Percentiles rank a stretch among this genome's conserved stretches.
These are phyloP conservation scores for Tuber aestivum DNA, from an alignment of 495 filamentous ascomycete genomes.

Conservation along the genomic window DNA sequence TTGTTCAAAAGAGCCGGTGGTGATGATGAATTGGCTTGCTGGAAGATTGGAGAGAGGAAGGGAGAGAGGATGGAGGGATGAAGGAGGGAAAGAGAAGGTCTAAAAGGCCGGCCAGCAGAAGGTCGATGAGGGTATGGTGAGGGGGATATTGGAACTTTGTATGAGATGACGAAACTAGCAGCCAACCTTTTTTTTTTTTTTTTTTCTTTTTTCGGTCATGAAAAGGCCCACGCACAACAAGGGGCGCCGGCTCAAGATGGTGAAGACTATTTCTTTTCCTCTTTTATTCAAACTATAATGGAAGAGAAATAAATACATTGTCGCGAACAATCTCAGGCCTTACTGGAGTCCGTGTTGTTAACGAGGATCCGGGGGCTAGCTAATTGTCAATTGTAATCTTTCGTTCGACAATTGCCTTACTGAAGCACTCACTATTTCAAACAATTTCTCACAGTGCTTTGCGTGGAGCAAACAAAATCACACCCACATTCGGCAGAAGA, in stretches of 20 bases:
- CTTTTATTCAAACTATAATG: background rate
- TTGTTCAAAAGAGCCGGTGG: conserved; percentile 2
- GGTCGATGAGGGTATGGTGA: conserved; percentile 15
- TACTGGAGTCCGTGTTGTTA: too few species aligned
- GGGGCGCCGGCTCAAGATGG: background rate
- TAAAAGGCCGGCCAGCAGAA: conserved; percentile 29
- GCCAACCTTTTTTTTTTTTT: conserved; percentile 26
- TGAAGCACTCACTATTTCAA: background rate
- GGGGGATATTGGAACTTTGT: conserved; percentile 30
- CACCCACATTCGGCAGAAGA: background rate
- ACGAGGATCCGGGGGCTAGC: background rate
- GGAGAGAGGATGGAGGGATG: conserved; percentile 22
- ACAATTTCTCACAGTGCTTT: conserved; percentile 12
- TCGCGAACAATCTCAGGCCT: background rate
- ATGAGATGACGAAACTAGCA: conserved; percentile 37
- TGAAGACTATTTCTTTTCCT: background rate
- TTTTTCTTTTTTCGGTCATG: background rate
- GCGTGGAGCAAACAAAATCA: conserved; percentile 26
- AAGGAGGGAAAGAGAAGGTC: conserved; percentile 22
- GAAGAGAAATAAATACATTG: background rate
- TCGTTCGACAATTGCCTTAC: background rate
- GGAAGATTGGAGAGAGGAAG: conserved; percentile 7
- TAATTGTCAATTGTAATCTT: background rate
- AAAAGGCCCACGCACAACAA: conserved; percentile 3
- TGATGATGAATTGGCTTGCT: conserved; percentile 25